Conservation (phyloP, 805 yeast genomes). For the Clavispora santaluciae region DNA sequence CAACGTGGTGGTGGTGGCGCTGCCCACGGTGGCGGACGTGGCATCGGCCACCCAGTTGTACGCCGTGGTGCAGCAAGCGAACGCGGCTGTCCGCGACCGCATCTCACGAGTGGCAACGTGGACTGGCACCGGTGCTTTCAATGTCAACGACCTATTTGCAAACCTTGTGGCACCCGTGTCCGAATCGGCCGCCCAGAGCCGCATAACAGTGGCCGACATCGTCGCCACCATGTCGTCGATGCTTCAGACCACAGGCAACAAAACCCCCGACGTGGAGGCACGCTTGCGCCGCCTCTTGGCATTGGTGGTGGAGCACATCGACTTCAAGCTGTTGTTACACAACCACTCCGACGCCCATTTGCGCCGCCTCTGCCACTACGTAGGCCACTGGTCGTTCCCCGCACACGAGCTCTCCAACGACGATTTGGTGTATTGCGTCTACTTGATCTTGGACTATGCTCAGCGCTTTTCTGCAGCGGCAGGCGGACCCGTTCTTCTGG, state of each 20-base stretch:
- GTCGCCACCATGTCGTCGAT: constrained; percentile 35
- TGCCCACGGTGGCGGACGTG: constrained; percentile 6
- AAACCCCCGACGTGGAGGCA: constrained; percentile 18
- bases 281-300: constrained; percentile 21
- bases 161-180: constrained; percentile 2
- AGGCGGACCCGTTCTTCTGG: constrained; percentile 6
- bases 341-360: constrained; percentile 21
- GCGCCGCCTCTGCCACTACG: constrained; percentile 32
- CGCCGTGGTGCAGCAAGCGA: constrained; percentile 19
- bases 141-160: constrained; percentile 17
- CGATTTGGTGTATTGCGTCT: constrained; percentile 61
- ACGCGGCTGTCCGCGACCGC: constrained; percentile 24
- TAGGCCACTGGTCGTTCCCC: constrained; percentile 64
- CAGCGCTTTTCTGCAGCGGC: constrained; percentile 21
- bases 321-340: constrained; percentile 25
- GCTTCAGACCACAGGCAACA: constrained; percentile 22
- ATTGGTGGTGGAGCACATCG: constrained; percentile 24
- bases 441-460: constrained; percentile 46
- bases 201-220: constrained; percentile 18
- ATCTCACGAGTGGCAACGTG: constrained; percentile 38
- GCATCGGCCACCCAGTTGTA: constrained; percentile 13
- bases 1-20: constrained; percentile 26
- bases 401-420: constrained; percentile 62
- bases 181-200: background rate
- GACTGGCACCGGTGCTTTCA: constrained; percentile 34